A percentile compares a stretch with the other conserved stretches of the same genome.
phyloP scores from a whole-genome alignment of 106 monocot species.

The Phalaenopsis equestris region DNA sequence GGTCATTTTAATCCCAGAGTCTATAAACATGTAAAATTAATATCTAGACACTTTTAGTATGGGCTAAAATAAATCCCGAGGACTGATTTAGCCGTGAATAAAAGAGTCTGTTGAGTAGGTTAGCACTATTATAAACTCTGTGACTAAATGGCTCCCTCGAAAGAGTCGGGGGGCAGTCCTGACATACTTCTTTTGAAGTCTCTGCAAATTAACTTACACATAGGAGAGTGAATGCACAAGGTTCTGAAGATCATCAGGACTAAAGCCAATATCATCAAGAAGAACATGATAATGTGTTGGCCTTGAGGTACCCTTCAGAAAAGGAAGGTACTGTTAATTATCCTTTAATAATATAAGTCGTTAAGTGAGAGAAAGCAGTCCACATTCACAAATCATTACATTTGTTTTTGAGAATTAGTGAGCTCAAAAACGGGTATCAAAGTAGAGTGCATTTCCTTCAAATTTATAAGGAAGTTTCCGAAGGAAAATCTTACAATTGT shows the following conservation, averaged over 20 bases:
- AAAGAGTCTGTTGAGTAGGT: too few relatives aligned
- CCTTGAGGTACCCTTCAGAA: conserved; percentile 53
- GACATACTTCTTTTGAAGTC: neutral
- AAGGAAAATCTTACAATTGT: conserved; percentile 45
- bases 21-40: too few relatives aligned
- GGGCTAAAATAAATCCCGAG: too few relatives aligned
- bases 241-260: conserved; percentile 55
- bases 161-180: too few relatives aligned
- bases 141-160: too few relatives aligned
- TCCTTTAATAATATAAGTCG: neutral
- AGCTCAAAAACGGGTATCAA: neutral
- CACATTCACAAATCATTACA: neutral
- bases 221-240: conserved; percentile 73
- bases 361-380: too few relatives aligned
- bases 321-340: neutral
- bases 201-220: conserved; percentile 42
- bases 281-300: conserved; percentile 80
- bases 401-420: neutral
- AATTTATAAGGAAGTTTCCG: neutral
- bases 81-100: too few relatives aligned
- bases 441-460: neutral
- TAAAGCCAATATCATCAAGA: conserved; percentile 74
- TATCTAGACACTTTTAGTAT: too few relatives aligned
- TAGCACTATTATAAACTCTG: too few relatives aligned
- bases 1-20: too few relatives aligned